Percentiles rank a stretch among this genome's conserved stretches.
Evolutionary conservation across 2,329 filamentous ascomycete species (phyloP).

Genomic region (Cladosporium sp.): DNA sequence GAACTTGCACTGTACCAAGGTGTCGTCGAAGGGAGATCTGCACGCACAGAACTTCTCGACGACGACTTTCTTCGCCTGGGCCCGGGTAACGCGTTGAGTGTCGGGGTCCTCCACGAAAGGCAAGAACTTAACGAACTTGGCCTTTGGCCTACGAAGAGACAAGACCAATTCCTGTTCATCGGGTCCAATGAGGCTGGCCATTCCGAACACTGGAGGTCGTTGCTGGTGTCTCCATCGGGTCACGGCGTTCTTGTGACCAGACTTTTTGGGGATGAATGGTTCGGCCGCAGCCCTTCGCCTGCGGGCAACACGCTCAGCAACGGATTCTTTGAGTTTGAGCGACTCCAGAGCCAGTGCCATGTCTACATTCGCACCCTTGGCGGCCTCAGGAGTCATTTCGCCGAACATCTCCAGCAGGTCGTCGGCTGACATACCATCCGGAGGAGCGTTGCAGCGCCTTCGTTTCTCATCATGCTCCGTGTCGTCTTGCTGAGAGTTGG

Average conservation of each 20-base stretch:
- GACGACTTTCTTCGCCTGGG: too few species aligned
- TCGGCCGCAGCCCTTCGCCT: background rate
- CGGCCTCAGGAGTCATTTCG: too few species aligned
- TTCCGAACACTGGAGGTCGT: background rate
- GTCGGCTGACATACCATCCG: background rate
- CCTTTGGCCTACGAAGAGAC: background rate
- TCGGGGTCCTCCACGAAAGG: too few species aligned
- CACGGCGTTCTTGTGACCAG: background rate
- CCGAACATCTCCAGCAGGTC: background rate
- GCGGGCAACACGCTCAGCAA: background rate
- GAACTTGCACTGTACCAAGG: background rate
- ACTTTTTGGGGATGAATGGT: background rate
- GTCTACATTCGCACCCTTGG: background rate
- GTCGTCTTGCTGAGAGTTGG: too few species aligned
- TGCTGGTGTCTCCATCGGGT: background rate
- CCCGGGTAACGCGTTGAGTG: too few species aligned
- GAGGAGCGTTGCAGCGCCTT: background rate
- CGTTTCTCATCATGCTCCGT: background rate
- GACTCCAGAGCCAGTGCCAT: background rate
- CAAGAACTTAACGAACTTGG: too few species aligned
- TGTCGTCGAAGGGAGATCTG: background rate
- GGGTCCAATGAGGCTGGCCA: background rate
- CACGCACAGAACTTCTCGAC: background rate
- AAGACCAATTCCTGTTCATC: background rate
- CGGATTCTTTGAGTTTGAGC: background rate